Evolutionary conservation across 2,329 filamentous ascomycete species (phyloP), one percentile per base, ranked within the genome.

Genomic region (Aspergillus fischeri): DNA sequence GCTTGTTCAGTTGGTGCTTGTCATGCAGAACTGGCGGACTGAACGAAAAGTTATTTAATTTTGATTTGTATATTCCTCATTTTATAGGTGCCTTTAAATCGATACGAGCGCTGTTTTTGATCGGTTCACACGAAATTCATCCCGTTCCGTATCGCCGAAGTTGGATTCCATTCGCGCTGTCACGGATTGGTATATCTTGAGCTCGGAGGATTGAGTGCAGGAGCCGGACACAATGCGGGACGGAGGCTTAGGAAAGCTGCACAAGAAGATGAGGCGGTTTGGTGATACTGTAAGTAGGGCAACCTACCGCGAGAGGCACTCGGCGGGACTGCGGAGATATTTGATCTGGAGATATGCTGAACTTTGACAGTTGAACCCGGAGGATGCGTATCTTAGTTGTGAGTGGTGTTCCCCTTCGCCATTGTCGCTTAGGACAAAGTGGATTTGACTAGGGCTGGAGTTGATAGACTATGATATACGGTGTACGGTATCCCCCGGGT

Each of bases 341-440:
- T 17, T 49, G 51, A 38, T 44, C 25, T 27, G 29, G n/a, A 27
- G 50, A 10, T 45, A 49, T 58, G 54, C 67, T 72, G 56, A 69
- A 68, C 52, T 57, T 38, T 53, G 42, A 53, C 64, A 76, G 77
- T 65, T 85, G 61, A 76, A 77, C 53, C 86, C 86, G 14, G 86
- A 89, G 63, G 86, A 88, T 75, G 83, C 85, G 38, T 89, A 88
- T 73, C 76, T 90, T 60, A 87, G 83, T 70, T 90, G 87, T 88
- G 73, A 83, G 85, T 81, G 44, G 48, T 44, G 45, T 51, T 24
- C n/a, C 20, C 56, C 41, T 49, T 42, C 29, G 42, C n/a, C 41
- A 35, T 41, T 48, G 49, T 28, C 54, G 14, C 24, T 47, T 28
- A 44, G 49, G 24, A 51, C 35, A 35, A 24, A 44, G 42, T 29